Percentiles rank a stretch among this genome's conserved stretches.
phyloP scores from a whole-genome alignment of 1,284 basidiomycete species.

The Ceratobasidium sp. region DNA sequence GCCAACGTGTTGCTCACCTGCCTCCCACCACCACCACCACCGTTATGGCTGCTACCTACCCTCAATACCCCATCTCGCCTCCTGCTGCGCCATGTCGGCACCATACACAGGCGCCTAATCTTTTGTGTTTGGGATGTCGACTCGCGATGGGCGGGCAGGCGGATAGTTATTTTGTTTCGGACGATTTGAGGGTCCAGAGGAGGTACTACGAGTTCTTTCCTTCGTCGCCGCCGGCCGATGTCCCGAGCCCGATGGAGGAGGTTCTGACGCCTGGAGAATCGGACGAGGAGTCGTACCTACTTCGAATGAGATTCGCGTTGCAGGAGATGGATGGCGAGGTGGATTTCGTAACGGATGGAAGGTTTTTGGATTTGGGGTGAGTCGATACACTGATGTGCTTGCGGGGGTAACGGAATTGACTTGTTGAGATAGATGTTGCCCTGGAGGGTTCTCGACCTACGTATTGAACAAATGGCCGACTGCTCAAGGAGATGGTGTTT shows the following conservation, averaged over 20 bases:
- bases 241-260: neutral
- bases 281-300: slow-evolving; percentile 40
- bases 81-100: neutral
- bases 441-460: slow-evolving; percentile 43
- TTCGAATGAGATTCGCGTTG: slow-evolving; percentile 34
- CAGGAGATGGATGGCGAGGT: slow-evolving; percentile 31
- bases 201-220: slow-evolving; percentile 8
- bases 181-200: slow-evolving; percentile 6
- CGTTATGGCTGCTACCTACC: too few species aligned
- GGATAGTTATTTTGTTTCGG: slow-evolving; percentile 19
- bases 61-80: neutral
- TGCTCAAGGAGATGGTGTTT: slow-evolving; percentile 25
- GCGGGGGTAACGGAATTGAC: neutral
- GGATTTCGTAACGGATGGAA: slow-evolving; percentile 21
- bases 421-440: slow-evolving; percentile 39
- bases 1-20: too few species aligned
- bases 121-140: slow-evolving; percentile 26
- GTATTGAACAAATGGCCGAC: slow-evolving; percentile 26
- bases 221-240: neutral
- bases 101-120: slow-evolving; percentile 1
- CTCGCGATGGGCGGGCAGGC: slow-evolving; percentile 38
- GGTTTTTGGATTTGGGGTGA: slow-evolving; percentile 45
- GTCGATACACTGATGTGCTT: neutral
- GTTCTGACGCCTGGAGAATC: slow-evolving; percentile 22
- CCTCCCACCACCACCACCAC: neutral